Conservation (phyloP, 2,329 filamentous ascomycete genomes). For the Aureobasidium sp. region DNA sequence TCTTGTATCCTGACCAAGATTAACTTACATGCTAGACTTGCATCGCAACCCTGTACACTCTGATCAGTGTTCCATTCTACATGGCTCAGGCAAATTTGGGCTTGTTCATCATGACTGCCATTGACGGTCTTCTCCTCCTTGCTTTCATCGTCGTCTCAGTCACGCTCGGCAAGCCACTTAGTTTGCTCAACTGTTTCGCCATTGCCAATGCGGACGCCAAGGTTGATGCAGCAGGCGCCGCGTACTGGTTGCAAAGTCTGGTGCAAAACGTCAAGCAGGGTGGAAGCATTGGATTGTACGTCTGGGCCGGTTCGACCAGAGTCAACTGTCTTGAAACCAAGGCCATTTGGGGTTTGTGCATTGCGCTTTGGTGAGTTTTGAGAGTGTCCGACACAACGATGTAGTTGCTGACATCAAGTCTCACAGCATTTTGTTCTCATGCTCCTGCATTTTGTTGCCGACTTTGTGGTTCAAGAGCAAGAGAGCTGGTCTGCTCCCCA, state of each 20-base stretch:
- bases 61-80: conserved; percentile 65
- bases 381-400: background rate
- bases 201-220: conserved; percentile 43
- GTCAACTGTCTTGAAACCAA: conserved; percentile 77
- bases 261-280: conserved; percentile 46
- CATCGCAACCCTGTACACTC: conserved; percentile 70
- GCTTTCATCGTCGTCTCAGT: conserved; percentile 72
- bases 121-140: conserved; percentile 65
- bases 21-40: conserved; percentile 52
- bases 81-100: conserved; percentile 72
- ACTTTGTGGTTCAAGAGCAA: conserved; percentile 45
- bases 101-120: conserved; percentile 61
- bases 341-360: conserved; percentile 77
- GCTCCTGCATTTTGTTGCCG: conserved; percentile 39
- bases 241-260: conserved; percentile 48
- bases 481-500: conserved; percentile 29
- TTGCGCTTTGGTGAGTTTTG: conserved; percentile 59
- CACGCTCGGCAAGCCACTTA: conserved; percentile 72
- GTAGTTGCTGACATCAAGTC: background rate
- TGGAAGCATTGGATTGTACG: conserved; percentile 43
- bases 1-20: conserved; percentile 19
- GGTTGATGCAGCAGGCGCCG: conserved; percentile 41
- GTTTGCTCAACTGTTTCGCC: conserved; percentile 64
- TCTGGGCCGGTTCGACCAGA: conserved; percentile 55
- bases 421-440: conserved; percentile 40